Conservation (phyloP, 1,139 yeast genomes). For the Diutina neorugosa region DNA sequence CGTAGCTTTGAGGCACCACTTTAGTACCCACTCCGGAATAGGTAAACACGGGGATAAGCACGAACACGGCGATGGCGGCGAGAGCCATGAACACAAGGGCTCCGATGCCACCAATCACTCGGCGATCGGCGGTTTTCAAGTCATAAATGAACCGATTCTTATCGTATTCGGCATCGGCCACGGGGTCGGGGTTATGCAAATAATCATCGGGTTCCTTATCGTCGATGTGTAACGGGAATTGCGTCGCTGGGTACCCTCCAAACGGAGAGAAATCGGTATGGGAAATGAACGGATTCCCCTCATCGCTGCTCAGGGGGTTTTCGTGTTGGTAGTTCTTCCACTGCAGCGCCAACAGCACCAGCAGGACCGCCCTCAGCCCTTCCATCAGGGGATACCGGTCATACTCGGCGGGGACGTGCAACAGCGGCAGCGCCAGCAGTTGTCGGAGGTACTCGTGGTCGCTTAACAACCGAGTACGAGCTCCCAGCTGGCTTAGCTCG, state of each 20-base stretch:
- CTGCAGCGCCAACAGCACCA: constrained; percentile 15
- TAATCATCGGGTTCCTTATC: constrained; percentile 18
- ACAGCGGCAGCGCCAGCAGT: constrained; percentile 3
- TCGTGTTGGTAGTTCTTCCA: constrained; percentile 6
- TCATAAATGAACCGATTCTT: constrained; percentile 16
- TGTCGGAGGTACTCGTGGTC: constrained; percentile 3
- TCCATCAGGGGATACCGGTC: constrained; percentile 3
- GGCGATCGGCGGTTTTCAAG: constrained; percentile 14
- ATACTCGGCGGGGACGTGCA: constrained; percentile 1
- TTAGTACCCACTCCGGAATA: constrained; percentile 12
- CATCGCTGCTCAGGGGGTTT: neutral
- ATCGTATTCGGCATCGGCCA: constrained; percentile 17
- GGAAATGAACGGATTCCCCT: neutral
- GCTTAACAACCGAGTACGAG: neutral
- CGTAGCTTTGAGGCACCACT: constrained; percentile 20
- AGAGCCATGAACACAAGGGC: constrained; percentile 13
- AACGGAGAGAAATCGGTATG: constrained; percentile 7
- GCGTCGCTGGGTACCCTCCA: constrained; percentile 19
- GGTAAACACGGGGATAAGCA: constrained; percentile 15
- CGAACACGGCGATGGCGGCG: constrained; percentile 12
- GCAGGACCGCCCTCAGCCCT: constrained; percentile 18
- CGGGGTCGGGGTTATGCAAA: constrained; percentile 19
- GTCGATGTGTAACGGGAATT: constrained; percentile 17
- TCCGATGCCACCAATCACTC: constrained; percentile 12
- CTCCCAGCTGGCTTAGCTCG: neutral